phyloP scores from a whole-genome alignment of 2,329 filamentous ascomycete species.

The Graphiopsis chlorocephala region DNA sequence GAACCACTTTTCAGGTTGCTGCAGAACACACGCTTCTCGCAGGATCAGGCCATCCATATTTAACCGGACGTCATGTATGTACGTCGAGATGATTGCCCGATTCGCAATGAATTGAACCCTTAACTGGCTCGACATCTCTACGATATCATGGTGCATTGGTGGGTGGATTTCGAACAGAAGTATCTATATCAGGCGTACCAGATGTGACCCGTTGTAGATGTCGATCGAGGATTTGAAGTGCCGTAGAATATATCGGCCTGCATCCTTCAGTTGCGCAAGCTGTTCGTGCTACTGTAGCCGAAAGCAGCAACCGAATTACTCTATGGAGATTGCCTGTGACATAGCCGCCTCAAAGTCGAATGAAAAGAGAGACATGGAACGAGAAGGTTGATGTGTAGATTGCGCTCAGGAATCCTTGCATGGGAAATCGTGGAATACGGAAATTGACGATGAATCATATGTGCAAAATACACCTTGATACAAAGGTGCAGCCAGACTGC shows the following conservation, averaged over 20 bases:
- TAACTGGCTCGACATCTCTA: too few relatives aligned
- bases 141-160: too few relatives aligned
- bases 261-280: too few relatives aligned
- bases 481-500: background rate
- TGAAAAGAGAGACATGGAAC: too few relatives aligned
- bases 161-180: background rate
- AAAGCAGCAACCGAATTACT: background rate
- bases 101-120: background rate
- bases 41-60: background rate
- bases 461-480: background rate
- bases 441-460: background rate
- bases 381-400: background rate
- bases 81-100: background rate
- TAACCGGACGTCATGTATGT: background rate
- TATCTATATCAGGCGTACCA: background rate
- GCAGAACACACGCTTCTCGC: too few relatives aligned
- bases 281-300: background rate
- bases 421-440: background rate
- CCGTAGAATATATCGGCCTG: background rate
- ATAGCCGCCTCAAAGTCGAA: too few relatives aligned
- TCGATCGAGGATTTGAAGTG: background rate
- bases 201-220: background rate
- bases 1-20: background rate
- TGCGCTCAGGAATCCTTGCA: background rate
- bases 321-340: too few relatives aligned